phyloP scores from a whole-genome alignment of 2,329 filamentous ascomycete species.

The Neofusicoccum laricinum region DNA sequence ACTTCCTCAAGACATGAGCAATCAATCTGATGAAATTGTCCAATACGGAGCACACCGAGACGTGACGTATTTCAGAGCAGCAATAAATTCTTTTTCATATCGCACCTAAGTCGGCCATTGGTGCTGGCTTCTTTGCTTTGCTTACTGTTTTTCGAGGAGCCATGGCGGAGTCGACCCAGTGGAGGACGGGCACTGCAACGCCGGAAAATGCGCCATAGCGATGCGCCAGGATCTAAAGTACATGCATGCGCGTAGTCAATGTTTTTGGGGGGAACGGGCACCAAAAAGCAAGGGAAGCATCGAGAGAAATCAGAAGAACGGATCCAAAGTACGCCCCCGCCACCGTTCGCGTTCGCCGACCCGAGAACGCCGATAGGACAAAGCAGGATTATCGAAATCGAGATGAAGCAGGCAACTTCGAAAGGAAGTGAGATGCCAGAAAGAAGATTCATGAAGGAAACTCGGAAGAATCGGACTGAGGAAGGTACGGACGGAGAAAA shows the following conservation, averaged over 20 bases:
- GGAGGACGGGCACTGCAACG: conserved; percentile 9
- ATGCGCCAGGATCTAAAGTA: conserved; percentile 14
- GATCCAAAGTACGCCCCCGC: conserved; percentile 9
- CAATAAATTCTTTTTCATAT: conserved; percentile 3
- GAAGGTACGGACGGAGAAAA: background rate
- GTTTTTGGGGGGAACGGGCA: conserved; percentile 10
- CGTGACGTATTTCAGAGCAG: background rate
- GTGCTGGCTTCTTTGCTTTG: background rate
- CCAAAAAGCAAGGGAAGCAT: conserved; percentile 11
- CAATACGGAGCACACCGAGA: background rate
- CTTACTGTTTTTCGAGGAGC: conserved; percentile 3
- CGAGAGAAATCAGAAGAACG: conserved; percentile 9
- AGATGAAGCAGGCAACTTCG: conserved; percentile 4
- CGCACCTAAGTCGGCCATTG: background rate
- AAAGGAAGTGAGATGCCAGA: background rate
- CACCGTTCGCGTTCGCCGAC: conserved; percentile 5
- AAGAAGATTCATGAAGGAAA: background rate
- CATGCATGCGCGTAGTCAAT: conserved; percentile 17
- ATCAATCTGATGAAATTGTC: conserved; percentile 6
- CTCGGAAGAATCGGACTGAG: background rate
- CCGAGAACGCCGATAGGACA: conserved; percentile 9
- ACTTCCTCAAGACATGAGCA: background rate
- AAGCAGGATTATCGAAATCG: conserved; percentile 14
- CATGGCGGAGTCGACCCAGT: background rate
- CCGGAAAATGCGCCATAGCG: conserved; percentile 2